Base-by-base conservation (phyloP, 495 filamentous ascomycete species). In the Podospora pseudoanserina region DNA sequence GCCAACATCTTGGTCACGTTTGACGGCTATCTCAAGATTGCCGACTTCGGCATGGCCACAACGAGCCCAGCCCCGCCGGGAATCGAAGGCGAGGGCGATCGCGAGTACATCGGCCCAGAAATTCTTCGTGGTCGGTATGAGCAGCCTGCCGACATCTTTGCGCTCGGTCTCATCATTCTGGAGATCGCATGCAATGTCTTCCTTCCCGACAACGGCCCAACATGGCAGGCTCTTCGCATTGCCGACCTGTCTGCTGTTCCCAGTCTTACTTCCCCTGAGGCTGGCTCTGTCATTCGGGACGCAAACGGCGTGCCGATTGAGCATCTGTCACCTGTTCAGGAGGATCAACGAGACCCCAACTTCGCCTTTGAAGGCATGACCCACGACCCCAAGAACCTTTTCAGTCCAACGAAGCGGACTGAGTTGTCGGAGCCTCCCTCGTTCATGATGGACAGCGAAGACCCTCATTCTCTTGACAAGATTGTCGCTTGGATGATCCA, bases 41-140 rank as follows among this genome's bases (percentile, higher is more conserved):
- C 88, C 58, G 95, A 99, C 79, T 99, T 99, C 77, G 95, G 95
- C 55, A 88, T 98, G 85, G 93, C 95, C 56, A 86, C 88, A n/a
- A 71, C 79, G 18, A 92, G 90, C 88, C 93, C 94, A 2, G 90
- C 89, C 6, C 84, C 88, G 63, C 79, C 85, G 27, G 87, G 87
- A 27, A 88, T 96, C 53, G 95, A 99, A 65, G 88, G 91, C 34
- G 95, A 99, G 79, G 95, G 95, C 19, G 95, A 99, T 73, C 91
- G 95, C 59, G 92, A 95, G 74, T 99, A 99, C 75, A 93, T 99
- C 73, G 93, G 90, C 6, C 93, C 94, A 0, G 95, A 99, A 75
- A 91, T 97, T 60, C 84, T 99, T 15, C 84, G 83, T 73, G 93
- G 91, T 49, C 86, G 88, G 66, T 93, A 88, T 73, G 94, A 96